Percentiles rank a stretch among this genome's conserved stretches.
These are phyloP conservation scores for Takashimella koratensis DNA, from an alignment of 1,284 basidiomycete species.

Conservation along the genomic window DNA sequence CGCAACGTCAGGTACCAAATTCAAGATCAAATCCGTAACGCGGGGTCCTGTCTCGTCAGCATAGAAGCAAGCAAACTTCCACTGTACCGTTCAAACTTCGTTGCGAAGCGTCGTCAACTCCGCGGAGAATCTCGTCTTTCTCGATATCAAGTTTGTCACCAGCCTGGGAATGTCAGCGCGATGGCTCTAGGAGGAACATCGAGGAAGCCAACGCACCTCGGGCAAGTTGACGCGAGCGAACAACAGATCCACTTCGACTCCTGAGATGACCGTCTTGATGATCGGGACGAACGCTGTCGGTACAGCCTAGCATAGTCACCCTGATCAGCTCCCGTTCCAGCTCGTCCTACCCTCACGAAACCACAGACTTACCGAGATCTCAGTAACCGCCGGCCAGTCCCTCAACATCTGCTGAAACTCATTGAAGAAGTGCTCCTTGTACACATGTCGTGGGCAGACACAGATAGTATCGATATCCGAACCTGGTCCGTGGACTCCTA, in stretches of 20 bases:
- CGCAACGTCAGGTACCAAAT: conserved; percentile 88
- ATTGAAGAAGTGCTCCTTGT: conserved; percentile 92
- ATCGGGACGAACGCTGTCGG: conserved; percentile 95
- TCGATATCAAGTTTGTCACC: conserved; percentile 85
- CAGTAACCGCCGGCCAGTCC: conserved; percentile 77
- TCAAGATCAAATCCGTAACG: conserved; percentile 93
- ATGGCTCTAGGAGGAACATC: neutral
- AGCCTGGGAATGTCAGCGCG: conserved; percentile 55
- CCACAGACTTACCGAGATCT: conserved; percentile 80
- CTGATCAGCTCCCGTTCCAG: conserved; percentile 7
- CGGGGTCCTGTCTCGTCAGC: conserved; percentile 65
- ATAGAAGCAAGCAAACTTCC: no score
- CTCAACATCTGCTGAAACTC: conserved; percentile 87
- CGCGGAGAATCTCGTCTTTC: conserved; percentile 87
- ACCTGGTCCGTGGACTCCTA: conserved; percentile 95
- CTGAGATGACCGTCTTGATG: conserved; percentile 85
- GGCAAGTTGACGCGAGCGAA: conserved; percentile 62
- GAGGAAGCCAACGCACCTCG: conserved; percentile 23
- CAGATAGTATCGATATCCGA: conserved; percentile 98
- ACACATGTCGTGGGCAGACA: conserved; percentile 94
- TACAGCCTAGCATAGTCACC: conserved; percentile 86
- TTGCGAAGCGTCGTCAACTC: conserved; percentile 91
- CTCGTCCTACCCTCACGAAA: no score
- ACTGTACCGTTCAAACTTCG: conserved; percentile 80
- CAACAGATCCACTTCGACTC: conserved; percentile 90